Evolutionary conservation across 306 rosid genomes (phyloP).

Genomic region (Canavalia gladiata): DNA sequence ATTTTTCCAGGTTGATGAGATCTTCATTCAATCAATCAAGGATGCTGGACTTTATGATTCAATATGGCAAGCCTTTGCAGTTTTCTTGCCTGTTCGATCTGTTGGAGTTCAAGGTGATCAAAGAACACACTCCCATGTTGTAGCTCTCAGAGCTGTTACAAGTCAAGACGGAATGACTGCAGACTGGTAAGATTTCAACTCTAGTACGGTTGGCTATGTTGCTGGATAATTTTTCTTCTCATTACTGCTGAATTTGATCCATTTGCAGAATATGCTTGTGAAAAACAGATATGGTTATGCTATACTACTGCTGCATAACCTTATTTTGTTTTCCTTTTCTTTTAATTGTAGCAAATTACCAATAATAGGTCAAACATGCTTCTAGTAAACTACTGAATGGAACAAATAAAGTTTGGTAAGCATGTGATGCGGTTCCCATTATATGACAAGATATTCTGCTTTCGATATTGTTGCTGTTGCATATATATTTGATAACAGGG

Average conservation of each 20-base stretch:
- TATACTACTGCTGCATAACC: constrained; percentile 25
- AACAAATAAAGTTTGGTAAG: constrained; percentile 8
- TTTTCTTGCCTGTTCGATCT: constrained; percentile 86
- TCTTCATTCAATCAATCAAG: constrained; percentile 89
- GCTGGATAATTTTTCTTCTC: constrained; percentile 1
- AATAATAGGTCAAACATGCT: background rate
- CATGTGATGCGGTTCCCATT: constrained; percentile 8
- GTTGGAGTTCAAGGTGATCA: constrained; percentile 98
- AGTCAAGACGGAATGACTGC: constrained; percentile 99
- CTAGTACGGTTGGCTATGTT: constrained; percentile 5
- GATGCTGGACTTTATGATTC: constrained; percentile 94
- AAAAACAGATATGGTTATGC: constrained; percentile 30
- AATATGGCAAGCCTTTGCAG: constrained; percentile 99
- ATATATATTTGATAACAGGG: constrained; percentile 20
- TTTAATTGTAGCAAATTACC: constrained; percentile 1
- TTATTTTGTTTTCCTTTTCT: background rate
- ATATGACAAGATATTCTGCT: background rate
- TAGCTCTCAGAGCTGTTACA: constrained; percentile 94
- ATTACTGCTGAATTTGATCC: background rate
- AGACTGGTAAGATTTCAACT: constrained; percentile 74
- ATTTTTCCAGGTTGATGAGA: constrained; percentile 85
- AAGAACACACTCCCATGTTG: constrained; percentile 97
- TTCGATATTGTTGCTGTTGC: constrained; percentile 28
- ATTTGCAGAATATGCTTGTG: background rate
- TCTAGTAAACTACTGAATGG: constrained; percentile 1